These are phyloP conservation scores for Fusarium irregulare DNA, from an alignment of 2,329 filamentous ascomycete genomes.

Conservation along the genomic window DNA sequence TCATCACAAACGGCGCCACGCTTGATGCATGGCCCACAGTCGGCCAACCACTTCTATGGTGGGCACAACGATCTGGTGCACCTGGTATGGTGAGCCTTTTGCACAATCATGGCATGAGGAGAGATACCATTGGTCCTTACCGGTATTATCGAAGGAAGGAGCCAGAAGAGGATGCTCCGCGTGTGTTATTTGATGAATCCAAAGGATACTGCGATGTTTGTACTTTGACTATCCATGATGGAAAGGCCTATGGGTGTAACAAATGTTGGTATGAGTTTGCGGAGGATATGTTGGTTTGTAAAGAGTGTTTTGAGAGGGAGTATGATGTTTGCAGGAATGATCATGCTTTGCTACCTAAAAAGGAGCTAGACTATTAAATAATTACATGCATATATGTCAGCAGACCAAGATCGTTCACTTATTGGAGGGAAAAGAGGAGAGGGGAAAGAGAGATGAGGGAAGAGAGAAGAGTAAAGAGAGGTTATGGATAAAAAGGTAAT, in stretches of 20 bases:
- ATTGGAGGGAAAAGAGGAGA: too few species aligned
- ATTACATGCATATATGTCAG: too few species aligned
- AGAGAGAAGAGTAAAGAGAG: too few species aligned
- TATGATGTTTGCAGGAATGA: not conserved
- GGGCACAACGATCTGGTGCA: not conserved
- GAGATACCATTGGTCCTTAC: too few species aligned
- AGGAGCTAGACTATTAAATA: not conserved
- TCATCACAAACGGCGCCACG: fast-evolving
- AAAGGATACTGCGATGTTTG: not conserved
- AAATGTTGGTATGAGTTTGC: fast-evolving
- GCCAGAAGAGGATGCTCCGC: fast-evolving
- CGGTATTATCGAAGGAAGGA: not conserved
- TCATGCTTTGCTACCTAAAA: not conserved
- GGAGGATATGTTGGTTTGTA: fast-evolving
- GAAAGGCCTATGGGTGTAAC: fast-evolving
- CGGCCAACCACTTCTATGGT: not conserved
- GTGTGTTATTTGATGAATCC: fast-evolving
- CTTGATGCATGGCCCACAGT: fast-evolving
- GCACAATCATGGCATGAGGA: not conserved
- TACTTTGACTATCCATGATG: not conserved
- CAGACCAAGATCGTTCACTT: too few species aligned
- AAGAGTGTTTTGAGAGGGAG: not conserved
- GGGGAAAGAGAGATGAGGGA: too few species aligned
- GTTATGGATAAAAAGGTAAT: too few species aligned
- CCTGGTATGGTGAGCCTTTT: not conserved